phyloP scores from a whole-genome alignment of 225 moss, liverwort and hornwort genomes.

The Pseudisothecium myosuroides region DNA sequence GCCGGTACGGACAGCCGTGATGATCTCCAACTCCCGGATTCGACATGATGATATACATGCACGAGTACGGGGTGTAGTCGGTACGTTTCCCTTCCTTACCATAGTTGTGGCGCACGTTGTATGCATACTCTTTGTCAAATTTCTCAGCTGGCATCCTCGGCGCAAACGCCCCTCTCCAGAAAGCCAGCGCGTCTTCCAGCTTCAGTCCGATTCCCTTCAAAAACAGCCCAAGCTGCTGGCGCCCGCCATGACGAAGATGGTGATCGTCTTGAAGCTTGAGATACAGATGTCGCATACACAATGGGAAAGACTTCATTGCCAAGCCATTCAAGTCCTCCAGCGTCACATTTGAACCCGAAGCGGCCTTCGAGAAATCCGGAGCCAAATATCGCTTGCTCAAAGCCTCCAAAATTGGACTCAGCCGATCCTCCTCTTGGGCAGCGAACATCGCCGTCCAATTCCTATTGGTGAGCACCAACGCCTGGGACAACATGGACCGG shows the following conservation, averaged over 20 bases:
- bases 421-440: slow-evolving; percentile 77
- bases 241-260: slow-evolving; percentile 82
- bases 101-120: slow-evolving; percentile 84
- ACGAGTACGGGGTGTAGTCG: slow-evolving; percentile 91
- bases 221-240: slow-evolving; percentile 94
- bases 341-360: slow-evolving; percentile 21
- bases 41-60: slow-evolving; percentile 89
- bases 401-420: slow-evolving; percentile 83
- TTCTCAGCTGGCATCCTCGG: slow-evolving; percentile 77
- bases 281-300: slow-evolving; percentile 89
- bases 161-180: slow-evolving; percentile 83
- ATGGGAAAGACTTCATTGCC: slow-evolving; percentile 77
- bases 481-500: slow-evolving; percentile 62
- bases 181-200: slow-evolving; percentile 78
- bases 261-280: slow-evolving; percentile 68
- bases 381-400: slow-evolving; percentile 92
- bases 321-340: slow-evolving; percentile 57
- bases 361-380: slow-evolving; percentile 73
- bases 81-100: slow-evolving; percentile 95
- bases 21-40: slow-evolving; percentile 99
- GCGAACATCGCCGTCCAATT: slow-evolving; percentile 94
- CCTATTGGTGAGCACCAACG: slow-evolving; percentile 70
- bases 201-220: slow-evolving; percentile 86
- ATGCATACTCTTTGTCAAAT: slow-evolving; percentile 97
- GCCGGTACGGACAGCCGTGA: slow-evolving; percentile 92